Percentiles rank a stretch among this genome's conserved stretches.
Conservation (phyloP, 2,329 filamentous ascomycete genomes). For the Cordyceps tenuipes region DNA sequence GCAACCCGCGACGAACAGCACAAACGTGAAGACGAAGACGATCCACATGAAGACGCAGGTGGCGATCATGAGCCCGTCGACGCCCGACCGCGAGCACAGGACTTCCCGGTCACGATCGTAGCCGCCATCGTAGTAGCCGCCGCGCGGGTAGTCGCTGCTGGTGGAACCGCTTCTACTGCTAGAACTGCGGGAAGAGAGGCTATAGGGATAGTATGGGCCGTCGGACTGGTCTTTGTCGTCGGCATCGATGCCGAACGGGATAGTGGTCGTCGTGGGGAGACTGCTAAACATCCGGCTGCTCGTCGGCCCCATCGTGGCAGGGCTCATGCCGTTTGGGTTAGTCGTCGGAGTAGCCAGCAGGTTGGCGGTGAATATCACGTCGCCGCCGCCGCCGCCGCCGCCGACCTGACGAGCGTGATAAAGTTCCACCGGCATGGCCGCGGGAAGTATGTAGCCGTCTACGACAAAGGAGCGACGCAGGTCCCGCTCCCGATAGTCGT, state of each 20-base stretch:
- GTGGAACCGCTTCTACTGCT: background rate
- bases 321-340: background rate
- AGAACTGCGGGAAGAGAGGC: background rate
- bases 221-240: background rate
- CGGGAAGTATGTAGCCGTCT: background rate
- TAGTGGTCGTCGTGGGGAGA: background rate
- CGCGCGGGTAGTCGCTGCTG: background rate
- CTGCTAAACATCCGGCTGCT: background rate
- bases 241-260: background rate
- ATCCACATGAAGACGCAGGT: conserved; percentile 5
- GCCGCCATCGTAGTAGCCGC: background rate
- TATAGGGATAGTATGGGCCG: background rate
- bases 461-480: background rate
- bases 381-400: background rate
- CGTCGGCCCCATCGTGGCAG: background rate
- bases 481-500: conserved; percentile 2
- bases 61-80: background rate
- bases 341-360: background rate
- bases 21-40: conserved; percentile 2
- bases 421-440: background rate
- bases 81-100: background rate
- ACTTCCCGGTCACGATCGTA: background rate
- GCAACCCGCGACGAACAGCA: conserved; percentile 2
- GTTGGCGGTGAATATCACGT: background rate
- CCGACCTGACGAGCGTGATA: background rate